Evolutionary conservation across 192 early-diverging fungal genomes (phyloP), one percentile per base, ranked within the genome.

Genomic region (Rhizoclosmatium globosum): DNA sequence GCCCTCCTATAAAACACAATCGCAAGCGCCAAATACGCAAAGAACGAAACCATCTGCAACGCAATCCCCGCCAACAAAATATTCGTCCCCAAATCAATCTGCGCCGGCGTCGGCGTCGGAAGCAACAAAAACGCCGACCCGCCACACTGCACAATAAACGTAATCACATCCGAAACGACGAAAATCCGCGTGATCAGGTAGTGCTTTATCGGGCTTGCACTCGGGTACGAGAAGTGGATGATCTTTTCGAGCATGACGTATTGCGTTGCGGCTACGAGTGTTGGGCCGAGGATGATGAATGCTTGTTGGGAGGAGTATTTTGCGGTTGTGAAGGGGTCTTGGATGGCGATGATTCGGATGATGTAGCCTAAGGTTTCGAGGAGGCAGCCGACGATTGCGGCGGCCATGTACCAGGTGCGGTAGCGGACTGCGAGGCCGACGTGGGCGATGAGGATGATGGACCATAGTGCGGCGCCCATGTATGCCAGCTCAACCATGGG

Each of bases 21-120:
- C 1, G 78, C 81, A 47, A 82, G 58, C 3, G 58, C 23, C 42
- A 81, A 13, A 53, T 76, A 82, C 17, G 53, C 13, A 2, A 50
- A 41, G 47, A 80, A 79, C 2, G 62, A 47, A 50, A 82, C 43
- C 4, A 82, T 77, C 66, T 82, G 81, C 38, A 82, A 48, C n/a
- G 65, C 43, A 2, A 82, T 57, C 11, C 81, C 81, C 2, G 43
- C 78, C 11, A 82, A 68, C 23, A 82, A 53, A 47, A 82, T 38
- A 15, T 74, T 64, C 4, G 31, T 64, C 1, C 59, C 81, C 42
- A 66, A 21, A 3, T 64, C 23, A 15, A 2, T 4, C 1, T 39
- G 31, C 19, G 44, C 64, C 45, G 42, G 38, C 17, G 53, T 68
- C 7, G 58, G 50, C 9, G 6, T 53, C 17, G 50, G 50, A 17